Evolutionary conservation across 495 filamentous ascomycete species (phyloP), one percentile per base, ranked within the genome.

Genomic region (Hypomontagnella monticulosa): DNA sequence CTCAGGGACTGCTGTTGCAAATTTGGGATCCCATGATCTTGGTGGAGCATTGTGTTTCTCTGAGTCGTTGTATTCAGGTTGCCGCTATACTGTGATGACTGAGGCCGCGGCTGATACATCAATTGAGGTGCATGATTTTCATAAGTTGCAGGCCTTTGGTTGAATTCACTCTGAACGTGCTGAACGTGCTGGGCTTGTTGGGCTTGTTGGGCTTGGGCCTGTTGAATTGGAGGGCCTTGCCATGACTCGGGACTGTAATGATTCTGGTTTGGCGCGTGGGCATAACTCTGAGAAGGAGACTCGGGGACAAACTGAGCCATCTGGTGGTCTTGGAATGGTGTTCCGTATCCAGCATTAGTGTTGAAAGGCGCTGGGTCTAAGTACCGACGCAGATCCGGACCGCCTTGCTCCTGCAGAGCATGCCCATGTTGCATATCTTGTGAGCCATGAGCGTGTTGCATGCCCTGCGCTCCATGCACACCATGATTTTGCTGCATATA

Each of bases 211-310:
- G 40, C 8, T 11, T 36, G 38, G 4, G 32, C 23, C 34, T 44
- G 62, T 38, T 53, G 62, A 18, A 48, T 20, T 14, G 43, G 48
- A 12, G 48, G 12, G 1, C 15, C 36, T 15, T 60, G 55, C 63
- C 63, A 66, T 7, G 40, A 9, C 36, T 49, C 49, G 0, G 46
- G 16, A 18, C 19, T 19, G n/a, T 51, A 65, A 15, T 55, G 1
- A 40, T 4, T 53, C 8, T 55, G 1, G 36, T 9, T 59, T 5
- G 62, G 55, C 0, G 61, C 51, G 42, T 50, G 61, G 20, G n/a
- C n/a, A 23, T 65, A 54, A 3, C 18, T 15, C 5, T 65, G 63
- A 11, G 47, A 57, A 11, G 47, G 23, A 12, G 55, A 51, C 8
- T 56, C 50, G 6, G 42, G 3, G 2, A 30, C 16, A 30, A 46